Evolutionary conservation across 2,329 filamentous ascomycete genomes (phyloP).

Genomic region (Aschersonia sp.): DNA sequence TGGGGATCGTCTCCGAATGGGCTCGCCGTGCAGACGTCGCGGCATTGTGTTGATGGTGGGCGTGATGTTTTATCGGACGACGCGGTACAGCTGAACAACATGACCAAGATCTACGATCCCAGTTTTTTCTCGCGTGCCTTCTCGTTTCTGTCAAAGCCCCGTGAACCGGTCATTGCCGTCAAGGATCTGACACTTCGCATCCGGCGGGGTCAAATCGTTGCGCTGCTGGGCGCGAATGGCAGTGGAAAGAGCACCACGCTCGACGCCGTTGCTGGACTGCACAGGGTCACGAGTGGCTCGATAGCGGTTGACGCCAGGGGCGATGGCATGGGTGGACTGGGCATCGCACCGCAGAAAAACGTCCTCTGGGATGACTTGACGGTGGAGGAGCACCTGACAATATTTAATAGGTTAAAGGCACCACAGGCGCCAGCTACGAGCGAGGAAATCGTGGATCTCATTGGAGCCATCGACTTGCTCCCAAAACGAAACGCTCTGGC

Average conservation of each 20-base stretch:
- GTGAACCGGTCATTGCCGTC: constrained; percentile 62
- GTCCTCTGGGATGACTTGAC: constrained; percentile 85
- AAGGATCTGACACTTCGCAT: constrained; percentile 57
- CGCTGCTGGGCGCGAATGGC: constrained; percentile 77
- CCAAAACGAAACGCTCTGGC: constrained; percentile 59
- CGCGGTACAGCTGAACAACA: constrained; percentile 55
- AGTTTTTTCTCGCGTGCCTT: constrained; percentile 41
- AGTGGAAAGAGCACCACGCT: constrained; percentile 84
- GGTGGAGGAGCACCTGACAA: constrained; percentile 67
- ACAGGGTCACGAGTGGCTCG: constrained; percentile 57
- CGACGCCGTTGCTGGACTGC: constrained; percentile 74
- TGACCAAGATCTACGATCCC: constrained; percentile 67
- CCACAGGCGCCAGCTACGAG: constrained; percentile 38
- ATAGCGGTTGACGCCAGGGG: constrained; percentile 68
- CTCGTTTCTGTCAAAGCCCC: constrained; percentile 21
- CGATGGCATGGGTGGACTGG: constrained; percentile 63
- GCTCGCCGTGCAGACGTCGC: constrained; percentile 33
- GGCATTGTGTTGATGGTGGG: constrained; percentile 9
- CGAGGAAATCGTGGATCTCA: constrained; percentile 45
- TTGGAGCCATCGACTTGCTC: constrained; percentile 57
- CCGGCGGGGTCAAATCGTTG: constrained; percentile 67
- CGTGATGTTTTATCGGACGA: constrained; percentile 14
- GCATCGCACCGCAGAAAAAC: constrained; percentile 85
- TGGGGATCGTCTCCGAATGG: constrained; percentile 59
- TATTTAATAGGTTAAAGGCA: constrained; percentile 75